A percentile compares a stretch with the other conserved stretches of the same genome.
Conservation (phyloP, 768 basidiomycete species). For the Amanita rimosa region DNA sequence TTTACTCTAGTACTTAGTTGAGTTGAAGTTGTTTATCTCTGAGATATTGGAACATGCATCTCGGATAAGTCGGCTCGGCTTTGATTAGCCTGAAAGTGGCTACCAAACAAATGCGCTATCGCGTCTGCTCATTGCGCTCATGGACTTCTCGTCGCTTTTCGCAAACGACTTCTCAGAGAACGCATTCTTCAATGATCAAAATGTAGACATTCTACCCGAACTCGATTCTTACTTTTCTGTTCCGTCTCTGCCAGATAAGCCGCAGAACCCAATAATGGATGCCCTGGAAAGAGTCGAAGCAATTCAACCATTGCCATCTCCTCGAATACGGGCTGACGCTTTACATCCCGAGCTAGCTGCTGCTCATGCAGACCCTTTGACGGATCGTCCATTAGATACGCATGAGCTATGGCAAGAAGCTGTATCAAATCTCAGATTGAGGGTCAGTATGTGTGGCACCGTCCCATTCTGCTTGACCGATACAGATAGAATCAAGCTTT, state of each 20-base stretch:
- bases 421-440: neutral
- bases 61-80: too few species aligned
- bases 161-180: neutral
- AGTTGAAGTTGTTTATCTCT: too few species aligned
- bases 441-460: conserved; percentile 10
- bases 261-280: conserved; percentile 72
- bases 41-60: too few species aligned
- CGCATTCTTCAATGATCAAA: neutral
- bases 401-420: conserved; percentile 11
- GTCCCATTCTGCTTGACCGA: conserved; percentile 4
- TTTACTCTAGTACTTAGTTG: too few species aligned
- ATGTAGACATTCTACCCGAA: conserved; percentile 21
- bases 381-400: neutral
- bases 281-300: conserved; percentile 24
- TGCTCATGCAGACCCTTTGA: neutral
- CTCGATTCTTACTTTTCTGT: conserved; percentile 44
- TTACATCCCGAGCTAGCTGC: conserved; percentile 20
- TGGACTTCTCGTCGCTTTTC: conserved; percentile 3
- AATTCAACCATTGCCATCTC: conserved; percentile 11
- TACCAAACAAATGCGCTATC: conserved; percentile 2
- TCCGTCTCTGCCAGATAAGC: conserved; percentile 55
- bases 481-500: conserved; percentile 30
- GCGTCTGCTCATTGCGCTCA: neutral
- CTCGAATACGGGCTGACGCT: conserved; percentile 1
- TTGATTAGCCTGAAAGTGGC: too few species aligned